Evolutionary conservation across 352 stramenopile species (phyloP).

Genomic region (Phytophthora capsici): DNA sequence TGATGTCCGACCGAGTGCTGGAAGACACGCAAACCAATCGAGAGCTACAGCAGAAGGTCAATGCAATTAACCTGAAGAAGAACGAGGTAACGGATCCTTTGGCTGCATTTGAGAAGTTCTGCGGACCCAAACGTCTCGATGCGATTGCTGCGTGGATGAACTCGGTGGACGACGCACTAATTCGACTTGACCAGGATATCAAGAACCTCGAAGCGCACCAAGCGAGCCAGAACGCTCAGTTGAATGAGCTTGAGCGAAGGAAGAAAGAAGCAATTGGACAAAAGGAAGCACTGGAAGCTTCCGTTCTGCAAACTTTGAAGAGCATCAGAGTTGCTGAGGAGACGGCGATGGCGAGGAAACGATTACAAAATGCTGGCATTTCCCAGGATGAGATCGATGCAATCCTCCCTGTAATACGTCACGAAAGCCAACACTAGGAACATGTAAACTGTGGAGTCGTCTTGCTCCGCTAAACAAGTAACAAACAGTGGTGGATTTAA

Average conservation of each 20-base stretch:
- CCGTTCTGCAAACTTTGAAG: constrained; percentile 19
- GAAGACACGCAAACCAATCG: constrained; percentile 63
- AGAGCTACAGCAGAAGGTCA: constrained; percentile 54
- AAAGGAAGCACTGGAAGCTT: constrained; percentile 16
- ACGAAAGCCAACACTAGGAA: not conserved
- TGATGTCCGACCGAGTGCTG: constrained; percentile 58
- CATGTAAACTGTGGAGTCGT: not conserved
- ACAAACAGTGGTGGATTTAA: too few species aligned
- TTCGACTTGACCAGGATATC: constrained; percentile 16
- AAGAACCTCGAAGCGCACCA: constrained; percentile 19
- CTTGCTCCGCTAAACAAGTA: too few species aligned
- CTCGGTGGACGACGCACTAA: constrained; percentile 21
- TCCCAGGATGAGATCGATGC: constrained; percentile 33
- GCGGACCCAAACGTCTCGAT: constrained; percentile 20
- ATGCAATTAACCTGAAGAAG: constrained; percentile 41
- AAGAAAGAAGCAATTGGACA: constrained; percentile 19
- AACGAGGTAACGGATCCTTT: constrained; percentile 55
- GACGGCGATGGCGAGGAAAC: constrained; percentile 29
- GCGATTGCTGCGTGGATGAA: constrained; percentile 38
- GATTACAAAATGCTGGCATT: constrained; percentile 28
- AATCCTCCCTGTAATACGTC: constrained; percentile 31
- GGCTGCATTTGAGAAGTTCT: constrained; percentile 35
- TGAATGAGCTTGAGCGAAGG: constrained; percentile 18
- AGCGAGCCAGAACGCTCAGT: constrained; percentile 5
- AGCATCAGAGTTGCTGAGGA: constrained; percentile 30